Evolutionary conservation across 2,329 filamentous ascomycete species (phyloP).

Genomic region (Cordyceps javanica): DNA sequence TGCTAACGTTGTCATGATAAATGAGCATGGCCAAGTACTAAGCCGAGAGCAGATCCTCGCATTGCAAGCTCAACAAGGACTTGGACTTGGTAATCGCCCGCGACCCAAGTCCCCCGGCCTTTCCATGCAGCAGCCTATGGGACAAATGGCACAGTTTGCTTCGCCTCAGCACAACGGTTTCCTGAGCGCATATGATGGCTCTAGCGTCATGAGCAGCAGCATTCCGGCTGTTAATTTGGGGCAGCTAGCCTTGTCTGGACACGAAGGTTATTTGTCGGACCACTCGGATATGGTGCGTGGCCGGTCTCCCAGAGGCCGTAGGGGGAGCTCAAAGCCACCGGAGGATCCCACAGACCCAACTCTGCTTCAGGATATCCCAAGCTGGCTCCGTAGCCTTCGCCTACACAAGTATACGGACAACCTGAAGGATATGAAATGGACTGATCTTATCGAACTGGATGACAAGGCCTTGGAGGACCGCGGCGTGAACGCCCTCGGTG

Average conservation of each 20-base stretch:
- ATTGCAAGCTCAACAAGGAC: slow-evolving; percentile 63
- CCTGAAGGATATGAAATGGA: slow-evolving; percentile 95
- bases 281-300: slow-evolving; percentile 88
- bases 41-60: slow-evolving; percentile 79
- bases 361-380: slow-evolving; percentile 89
- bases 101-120: slow-evolving; percentile 86
- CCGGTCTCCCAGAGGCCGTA: slow-evolving; percentile 82
- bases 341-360: slow-evolving; percentile 92
- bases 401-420: slow-evolving; percentile 99
- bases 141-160: slow-evolving; percentile 63
- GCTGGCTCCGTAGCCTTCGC: slow-evolving; percentile 88
- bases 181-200: slow-evolving; percentile 77
- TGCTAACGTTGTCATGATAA: slow-evolving; percentile 86
- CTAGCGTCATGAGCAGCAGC: slow-evolving; percentile 63
- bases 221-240: slow-evolving; percentile 66
- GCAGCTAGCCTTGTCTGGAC: slow-evolving; percentile 62
- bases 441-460: slow-evolving; percentile 82
- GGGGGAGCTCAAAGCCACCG: slow-evolving; percentile 93
- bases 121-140: slow-evolving; percentile 64
- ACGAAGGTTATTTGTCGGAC: slow-evolving; percentile 87
- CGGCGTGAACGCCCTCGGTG: slow-evolving; percentile 91
- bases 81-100: slow-evolving; percentile 64
- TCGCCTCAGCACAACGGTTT: slow-evolving; percentile 95
- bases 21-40: slow-evolving; percentile 83
- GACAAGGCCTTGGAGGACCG: slow-evolving; percentile 89